Evolutionary conservation across 352 stramenopile species (phyloP), one percentile per base, ranked within the genome.

Genomic region (Thraustochytrium striatum): DNA sequence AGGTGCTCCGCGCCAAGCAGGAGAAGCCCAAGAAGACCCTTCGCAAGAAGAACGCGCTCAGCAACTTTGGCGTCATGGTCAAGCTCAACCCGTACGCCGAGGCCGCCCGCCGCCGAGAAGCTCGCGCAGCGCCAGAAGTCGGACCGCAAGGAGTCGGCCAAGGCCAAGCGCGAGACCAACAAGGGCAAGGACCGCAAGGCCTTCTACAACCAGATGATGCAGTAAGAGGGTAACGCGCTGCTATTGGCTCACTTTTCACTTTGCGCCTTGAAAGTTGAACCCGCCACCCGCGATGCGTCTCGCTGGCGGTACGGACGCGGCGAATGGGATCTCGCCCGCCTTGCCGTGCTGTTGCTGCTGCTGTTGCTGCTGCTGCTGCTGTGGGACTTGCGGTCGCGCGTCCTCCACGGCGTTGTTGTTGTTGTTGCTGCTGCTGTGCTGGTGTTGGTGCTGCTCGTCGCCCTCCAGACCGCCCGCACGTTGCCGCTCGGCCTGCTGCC

Each of bases 11-110:
- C 83, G 89, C 95, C 36, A 91, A 91, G 83, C 97, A 97, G 88
- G 92, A 93, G 84, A 84, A 89, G 79, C 92, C 91, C 85, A 86
- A 89, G 81, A 91, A 87, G 80, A 89, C 91, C 83, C 89, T 94
- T 83, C 90, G 95, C 82, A 98, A 99, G 92, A 97, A 97, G 87
- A 99, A 99, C 89, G 92, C 95, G 69, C 89, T 99, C 57, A 95
- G 91, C 81, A 97, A 96, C 88, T 88, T 97, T 81, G 93, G 90
- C 65, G 94, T 89, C 65, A 94, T 98, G 88, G 91, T 97, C 73
- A 96, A 96, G 86, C 89, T 99, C 78, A 98, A 98, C 89, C 93
- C 94, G 80, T 98, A 98, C 91, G 91, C 94, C 83, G 88, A 95
- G 55, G 92, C 93, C 11, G 92, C 92, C 68, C 90, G 93, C 84